These are phyloP conservation scores for Mortierella antarctica DNA, from an alignment of 192 early-diverging fungal species.

Conservation along the genomic window DNA sequence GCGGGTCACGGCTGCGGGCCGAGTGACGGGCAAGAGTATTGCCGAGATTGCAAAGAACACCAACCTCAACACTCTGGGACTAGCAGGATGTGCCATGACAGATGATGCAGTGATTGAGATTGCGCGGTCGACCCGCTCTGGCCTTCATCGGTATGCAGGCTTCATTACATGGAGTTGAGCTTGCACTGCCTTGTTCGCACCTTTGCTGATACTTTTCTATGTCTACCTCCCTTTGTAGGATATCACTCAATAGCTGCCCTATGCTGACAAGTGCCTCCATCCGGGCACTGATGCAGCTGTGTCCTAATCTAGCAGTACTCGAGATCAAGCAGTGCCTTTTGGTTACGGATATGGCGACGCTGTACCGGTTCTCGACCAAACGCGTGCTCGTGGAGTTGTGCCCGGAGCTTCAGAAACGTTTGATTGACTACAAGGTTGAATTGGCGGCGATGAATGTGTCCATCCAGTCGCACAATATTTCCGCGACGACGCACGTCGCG, in stretches of 20 bases:
- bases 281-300: constrained; percentile 56
- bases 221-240: constrained; percentile 12
- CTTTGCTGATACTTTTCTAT: background rate
- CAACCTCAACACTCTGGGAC: constrained; percentile 54
- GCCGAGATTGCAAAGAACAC: constrained; percentile 59
- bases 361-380: constrained; percentile 57
- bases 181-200: background rate
- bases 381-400: constrained; percentile 60
- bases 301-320: constrained; percentile 60
- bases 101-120: constrained; percentile 60
- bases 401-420: constrained; percentile 55
- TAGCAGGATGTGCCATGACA: constrained; percentile 61
- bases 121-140: constrained; percentile 42
- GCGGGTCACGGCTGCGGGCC: constrained; percentile 52
- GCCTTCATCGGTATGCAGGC: constrained; percentile 48
- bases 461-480: constrained; percentile 47
- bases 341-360: constrained; percentile 59
- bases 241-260: constrained; percentile 60
- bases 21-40: constrained; percentile 58
- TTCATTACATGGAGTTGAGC: background rate
- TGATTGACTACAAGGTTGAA: constrained; percentile 54
- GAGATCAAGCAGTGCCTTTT: constrained; percentile 64
- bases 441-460: constrained; percentile 56
- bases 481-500: background rate
- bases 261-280: constrained; percentile 57